A percentile compares a stretch with the other conserved stretches of the same genome.
Conservation (phyloP, 352 stramenopile genomes). For the Phytophthora pini region DNA sequence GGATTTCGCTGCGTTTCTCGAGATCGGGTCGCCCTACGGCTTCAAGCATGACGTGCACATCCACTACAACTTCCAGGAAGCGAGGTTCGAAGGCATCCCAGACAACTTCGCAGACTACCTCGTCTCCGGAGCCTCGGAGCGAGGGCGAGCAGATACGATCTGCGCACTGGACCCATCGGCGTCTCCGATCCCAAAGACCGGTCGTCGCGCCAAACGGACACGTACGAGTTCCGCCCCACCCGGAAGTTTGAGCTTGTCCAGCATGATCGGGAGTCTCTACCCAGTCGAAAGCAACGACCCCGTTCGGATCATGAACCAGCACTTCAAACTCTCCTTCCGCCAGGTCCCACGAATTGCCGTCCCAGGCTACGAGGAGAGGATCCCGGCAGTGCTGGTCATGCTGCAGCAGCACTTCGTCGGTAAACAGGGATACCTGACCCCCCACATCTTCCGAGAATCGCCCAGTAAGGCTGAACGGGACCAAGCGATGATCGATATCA, state of each 20-base stretch:
- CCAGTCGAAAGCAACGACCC: constrained; percentile 37
- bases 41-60: constrained; percentile 88
- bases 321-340: constrained; percentile 83
- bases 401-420: constrained; percentile 81
- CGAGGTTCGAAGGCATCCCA: constrained; percentile 86
- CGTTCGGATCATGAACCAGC: constrained; percentile 75
- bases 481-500: constrained; percentile 84
- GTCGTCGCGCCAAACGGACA: constrained; percentile 36
- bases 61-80: constrained; percentile 87
- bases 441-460: constrained; percentile 91
- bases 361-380: constrained; percentile 71
- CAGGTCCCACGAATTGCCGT: constrained; percentile 75
- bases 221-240: constrained; percentile 48
- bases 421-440: constrained; percentile 65
- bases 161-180: constrained; percentile 14
- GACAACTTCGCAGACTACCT: constrained; percentile 84
- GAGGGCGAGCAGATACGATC: constrained; percentile 28
- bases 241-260: constrained; percentile 39
- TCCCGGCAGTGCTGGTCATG: constrained; percentile 89
- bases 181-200: constrained; percentile 15
- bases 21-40: constrained; percentile 80
- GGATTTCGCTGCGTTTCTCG: constrained; percentile 41
- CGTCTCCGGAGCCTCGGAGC: constrained; percentile 32
- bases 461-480: constrained; percentile 88
- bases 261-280: constrained; percentile 37